phyloP scores from a whole-genome alignment of 2,329 filamentous ascomycete genomes.

The Berkeleyomyces rouxiae region DNA sequence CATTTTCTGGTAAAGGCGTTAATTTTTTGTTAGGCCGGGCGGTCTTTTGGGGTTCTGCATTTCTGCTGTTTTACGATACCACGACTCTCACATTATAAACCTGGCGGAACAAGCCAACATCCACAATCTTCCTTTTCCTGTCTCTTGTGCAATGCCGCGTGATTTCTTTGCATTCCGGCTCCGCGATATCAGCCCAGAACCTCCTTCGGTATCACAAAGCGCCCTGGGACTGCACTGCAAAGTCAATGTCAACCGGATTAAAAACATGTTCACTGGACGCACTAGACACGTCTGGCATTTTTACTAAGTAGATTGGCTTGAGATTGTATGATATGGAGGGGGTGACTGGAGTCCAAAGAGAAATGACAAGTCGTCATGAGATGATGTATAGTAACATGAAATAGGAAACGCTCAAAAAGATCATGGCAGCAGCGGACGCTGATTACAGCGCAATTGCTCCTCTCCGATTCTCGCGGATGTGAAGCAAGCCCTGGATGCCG shows the following conservation, averaged over 20 bases:
- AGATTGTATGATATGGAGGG: neutral
- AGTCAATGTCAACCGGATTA: neutral
- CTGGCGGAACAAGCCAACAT: neutral
- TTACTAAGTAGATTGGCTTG: neutral
- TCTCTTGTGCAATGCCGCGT: too few relatives aligned
- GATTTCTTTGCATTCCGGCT: too few relatives aligned
- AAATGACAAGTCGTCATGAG: neutral
- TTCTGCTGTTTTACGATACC: slow-evolving; percentile 10
- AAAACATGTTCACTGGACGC: neutral
- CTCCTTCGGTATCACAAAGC: too few relatives aligned
- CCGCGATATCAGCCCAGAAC: too few relatives aligned
- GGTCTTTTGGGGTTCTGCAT: neutral
- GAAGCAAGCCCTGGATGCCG: slow-evolving; percentile 71
- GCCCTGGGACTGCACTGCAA: too few relatives aligned
- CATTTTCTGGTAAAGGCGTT: neutral
- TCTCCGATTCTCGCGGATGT: slow-evolving; percentile 58
- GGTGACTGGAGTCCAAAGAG: neutral
- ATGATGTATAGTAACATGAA: neutral
- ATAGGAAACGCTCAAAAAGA: neutral
- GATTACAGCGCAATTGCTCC: slow-evolving; percentile 62
- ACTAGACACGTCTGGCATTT: neutral
- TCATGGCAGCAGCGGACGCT: slow-evolving; percentile 1
- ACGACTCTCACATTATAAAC: neutral
- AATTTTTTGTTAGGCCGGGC: neutral
- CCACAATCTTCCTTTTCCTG: neutral